Conservation (phyloP, 2,329 filamentous ascomycete genomes). For the Herpotrichia juniperi region DNA sequence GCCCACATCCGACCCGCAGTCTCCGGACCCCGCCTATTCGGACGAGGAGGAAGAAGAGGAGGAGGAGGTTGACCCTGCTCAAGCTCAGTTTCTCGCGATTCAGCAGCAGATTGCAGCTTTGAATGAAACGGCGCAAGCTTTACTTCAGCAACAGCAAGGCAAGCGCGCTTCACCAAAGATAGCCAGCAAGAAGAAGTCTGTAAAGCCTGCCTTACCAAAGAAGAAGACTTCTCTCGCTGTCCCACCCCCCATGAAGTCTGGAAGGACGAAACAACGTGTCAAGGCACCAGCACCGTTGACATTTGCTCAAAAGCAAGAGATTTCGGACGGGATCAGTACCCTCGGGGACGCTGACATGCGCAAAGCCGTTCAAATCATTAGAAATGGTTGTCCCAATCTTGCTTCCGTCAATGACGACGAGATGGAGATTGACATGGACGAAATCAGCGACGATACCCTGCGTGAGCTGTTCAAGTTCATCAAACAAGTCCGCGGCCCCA, state of each 20-base stretch:
- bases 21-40: constrained; percentile 68
- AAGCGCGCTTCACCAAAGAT: constrained; percentile 64
- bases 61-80: constrained; percentile 54
- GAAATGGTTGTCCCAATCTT: constrained; percentile 77
- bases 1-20: constrained; percentile 67
- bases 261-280: constrained; percentile 54
- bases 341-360: constrained; percentile 80
- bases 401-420: constrained; percentile 61
- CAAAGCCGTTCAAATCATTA: constrained; percentile 86
- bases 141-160: constrained; percentile 34
- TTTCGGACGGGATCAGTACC: constrained; percentile 82
- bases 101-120: constrained; percentile 75
- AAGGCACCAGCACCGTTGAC: constrained; percentile 71
- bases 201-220: constrained; percentile 30
- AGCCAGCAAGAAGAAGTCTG: constrained; percentile 54
- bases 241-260: constrained; percentile 35
- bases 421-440: constrained; percentile 70
- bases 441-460: constrained; percentile 60
- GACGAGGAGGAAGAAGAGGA: constrained; percentile 74
- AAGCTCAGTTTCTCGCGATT: constrained; percentile 57
- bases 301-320: constrained; percentile 85
- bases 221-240: constrained; percentile 35
- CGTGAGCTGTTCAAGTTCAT: constrained; percentile 63
- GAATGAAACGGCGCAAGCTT: constrained; percentile 64
- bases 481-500: constrained; percentile 47